Evolutionary conservation across 306 rosid species (phyloP).

Genomic region (Prunus mongolica): DNA sequence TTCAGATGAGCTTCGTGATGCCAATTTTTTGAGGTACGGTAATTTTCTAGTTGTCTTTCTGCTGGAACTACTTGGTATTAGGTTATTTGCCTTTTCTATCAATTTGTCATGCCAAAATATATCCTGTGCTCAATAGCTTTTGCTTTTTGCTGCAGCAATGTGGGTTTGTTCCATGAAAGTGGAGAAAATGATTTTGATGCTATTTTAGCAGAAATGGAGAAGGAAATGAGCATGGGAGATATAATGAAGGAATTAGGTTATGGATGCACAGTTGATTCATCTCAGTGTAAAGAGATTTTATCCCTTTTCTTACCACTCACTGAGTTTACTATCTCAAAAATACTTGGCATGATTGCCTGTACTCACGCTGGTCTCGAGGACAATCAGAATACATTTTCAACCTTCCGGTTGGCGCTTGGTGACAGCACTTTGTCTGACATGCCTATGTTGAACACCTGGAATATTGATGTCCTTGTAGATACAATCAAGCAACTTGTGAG

Average conservation of each 20-base stretch:
- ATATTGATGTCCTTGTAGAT: conserved; percentile 85
- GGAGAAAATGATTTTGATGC: conserved; percentile 86
- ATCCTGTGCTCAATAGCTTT: conserved; percentile 20
- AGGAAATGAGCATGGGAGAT: conserved; percentile 96
- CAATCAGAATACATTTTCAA: conserved; percentile 60
- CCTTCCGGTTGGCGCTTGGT: conserved; percentile 71
- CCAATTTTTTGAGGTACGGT: conserved; percentile 63
- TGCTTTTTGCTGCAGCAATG: conserved; percentile 46
- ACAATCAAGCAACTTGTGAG: conserved; percentile 77
- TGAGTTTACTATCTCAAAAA: conserved; percentile 66
- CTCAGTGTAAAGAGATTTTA: conserved; percentile 84
- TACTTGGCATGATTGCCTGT: conserved; percentile 79
- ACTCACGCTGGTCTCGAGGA: conserved; percentile 83
- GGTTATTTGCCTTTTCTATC: conserved; percentile 9
- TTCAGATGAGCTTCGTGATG: conserved; percentile 69
- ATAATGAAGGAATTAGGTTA: conserved; percentile 95
- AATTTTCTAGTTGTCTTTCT: conserved; percentile 17
- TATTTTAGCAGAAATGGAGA: conserved; percentile 93
- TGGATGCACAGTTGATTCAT: conserved; percentile 79
- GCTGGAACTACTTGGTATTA: conserved; percentile 17
- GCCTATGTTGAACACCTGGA: conserved; percentile 78
- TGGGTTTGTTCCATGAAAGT: conserved; percentile 53
- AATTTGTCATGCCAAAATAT: conserved; percentile 1
- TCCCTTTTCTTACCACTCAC: conserved; percentile 89
- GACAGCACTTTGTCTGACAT: conserved; percentile 56